A percentile compares a stretch with the other conserved stretches of the same genome.
These are phyloP conservation scores for Coniella lustricola DNA, from an alignment of 2,329 filamentous ascomycete genomes.

Conservation along the genomic window DNA sequence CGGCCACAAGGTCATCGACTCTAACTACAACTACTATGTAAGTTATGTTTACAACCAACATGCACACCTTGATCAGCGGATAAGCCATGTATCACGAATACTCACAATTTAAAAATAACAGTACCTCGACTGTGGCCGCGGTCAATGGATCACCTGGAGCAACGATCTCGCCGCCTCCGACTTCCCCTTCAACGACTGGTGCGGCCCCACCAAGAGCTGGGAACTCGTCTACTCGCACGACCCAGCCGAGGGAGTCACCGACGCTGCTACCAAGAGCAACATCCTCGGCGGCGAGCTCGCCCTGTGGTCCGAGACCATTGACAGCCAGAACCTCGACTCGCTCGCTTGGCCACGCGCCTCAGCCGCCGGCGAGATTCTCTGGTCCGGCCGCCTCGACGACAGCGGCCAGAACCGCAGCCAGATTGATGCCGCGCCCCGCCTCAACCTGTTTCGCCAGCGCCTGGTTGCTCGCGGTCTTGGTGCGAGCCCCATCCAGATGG, in stretches of 20 bases:
- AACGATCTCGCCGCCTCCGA: conserved; percentile 37
- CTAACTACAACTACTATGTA: conserved; percentile 73
- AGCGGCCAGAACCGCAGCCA: conserved; percentile 63
- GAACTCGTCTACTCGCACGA: conserved; percentile 74
- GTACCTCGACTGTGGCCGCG: conserved; percentile 80
- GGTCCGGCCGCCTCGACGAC: conserved; percentile 64
- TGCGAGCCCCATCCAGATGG: conserved; percentile 62
- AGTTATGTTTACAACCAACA: conserved; percentile 24
- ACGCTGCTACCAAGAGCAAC: conserved; percentile 49
- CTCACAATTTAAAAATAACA: conserved; percentile 23
- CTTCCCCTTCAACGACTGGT: conserved; percentile 78
- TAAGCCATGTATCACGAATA: not conserved
- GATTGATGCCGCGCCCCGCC: conserved; percentile 59
- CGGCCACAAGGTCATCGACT: conserved; percentile 67
- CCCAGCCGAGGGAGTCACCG: conserved; percentile 57
- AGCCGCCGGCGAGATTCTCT: conserved; percentile 72
- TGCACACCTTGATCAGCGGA: not conserved
- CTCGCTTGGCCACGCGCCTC: conserved; percentile 72
- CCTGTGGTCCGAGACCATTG: conserved; percentile 75
- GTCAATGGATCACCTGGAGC: conserved; percentile 68
- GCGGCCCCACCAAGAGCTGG: conserved; percentile 75
- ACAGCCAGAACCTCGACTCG: conserved; percentile 65
- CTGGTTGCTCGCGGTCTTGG: conserved; percentile 61
- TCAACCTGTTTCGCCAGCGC: conserved; percentile 71
- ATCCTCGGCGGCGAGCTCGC: conserved; percentile 78